Percentiles rank a stretch among this genome's conserved stretches.
These are phyloP conservation scores for Leccinum pachyderme DNA, from an alignment of 1,284 basidiomycete genomes.

Conservation along the genomic window DNA sequence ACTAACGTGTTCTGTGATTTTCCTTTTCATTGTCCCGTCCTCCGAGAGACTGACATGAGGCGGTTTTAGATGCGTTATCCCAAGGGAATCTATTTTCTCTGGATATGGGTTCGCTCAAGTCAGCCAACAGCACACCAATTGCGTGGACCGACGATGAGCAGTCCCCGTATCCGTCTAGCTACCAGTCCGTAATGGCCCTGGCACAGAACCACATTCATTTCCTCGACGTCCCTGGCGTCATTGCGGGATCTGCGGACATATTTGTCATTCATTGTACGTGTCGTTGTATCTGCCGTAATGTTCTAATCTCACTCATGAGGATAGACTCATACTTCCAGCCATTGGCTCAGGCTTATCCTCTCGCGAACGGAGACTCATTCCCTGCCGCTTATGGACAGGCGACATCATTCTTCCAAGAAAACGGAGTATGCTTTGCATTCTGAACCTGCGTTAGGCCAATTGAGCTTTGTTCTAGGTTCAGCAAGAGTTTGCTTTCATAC, in stretches of 20 bases:
- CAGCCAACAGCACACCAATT: constrained; percentile 55
- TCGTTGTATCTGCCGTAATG: not conserved
- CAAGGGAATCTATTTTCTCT: constrained; percentile 61
- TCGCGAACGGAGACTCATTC: constrained; percentile 54
- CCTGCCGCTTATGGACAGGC: constrained; percentile 75
- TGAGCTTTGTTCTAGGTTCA: constrained; percentile 50
- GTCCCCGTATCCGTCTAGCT: constrained; percentile 52
- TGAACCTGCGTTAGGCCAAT: not conserved
- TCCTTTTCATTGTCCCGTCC: not conserved
- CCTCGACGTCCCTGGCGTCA: constrained; percentile 65
- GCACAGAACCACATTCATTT: constrained; percentile 82
- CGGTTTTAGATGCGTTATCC: constrained; percentile 56
- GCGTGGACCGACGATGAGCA: constrained; percentile 61
- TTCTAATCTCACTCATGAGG: not conserved
- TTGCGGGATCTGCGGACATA: constrained; percentile 69
- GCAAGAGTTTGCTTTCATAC: constrained; percentile 81
- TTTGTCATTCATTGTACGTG: constrained; percentile 86
- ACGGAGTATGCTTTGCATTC: constrained; percentile 40
- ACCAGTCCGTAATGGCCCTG: constrained; percentile 72
- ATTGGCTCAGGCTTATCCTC: constrained; percentile 61
- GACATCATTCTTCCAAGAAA: constrained; percentile 69
- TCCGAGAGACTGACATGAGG: constrained; percentile 6
- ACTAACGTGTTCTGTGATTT: constrained; percentile 77
- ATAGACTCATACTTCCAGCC: constrained; percentile 81
- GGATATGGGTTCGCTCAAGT: constrained; percentile 60